Evolutionary conservation across 2,329 filamentous ascomycete species (phyloP).

Genomic region (Leptoxyphium fumago): DNA sequence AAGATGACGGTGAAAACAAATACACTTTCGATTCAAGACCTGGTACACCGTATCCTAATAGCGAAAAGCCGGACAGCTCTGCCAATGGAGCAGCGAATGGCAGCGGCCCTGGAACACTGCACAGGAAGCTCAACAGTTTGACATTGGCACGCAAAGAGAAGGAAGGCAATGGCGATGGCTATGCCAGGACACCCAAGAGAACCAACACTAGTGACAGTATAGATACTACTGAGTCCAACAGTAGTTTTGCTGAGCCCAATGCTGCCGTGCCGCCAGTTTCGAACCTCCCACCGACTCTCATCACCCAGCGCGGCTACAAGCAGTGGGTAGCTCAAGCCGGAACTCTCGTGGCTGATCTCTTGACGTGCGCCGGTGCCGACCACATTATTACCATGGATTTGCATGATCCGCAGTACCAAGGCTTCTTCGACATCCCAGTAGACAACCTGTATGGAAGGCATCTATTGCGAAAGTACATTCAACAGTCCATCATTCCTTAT

Average conservation of each 20-base stretch:
- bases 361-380: slow-evolving; percentile 90
- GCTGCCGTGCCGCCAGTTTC: not conserved
- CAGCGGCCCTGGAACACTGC: slow-evolving; percentile 49
- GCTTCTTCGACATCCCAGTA: slow-evolving; percentile 96
- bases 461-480: slow-evolving; percentile 52
- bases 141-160: slow-evolving; percentile 44
- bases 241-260: not conserved
- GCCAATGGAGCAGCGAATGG: slow-evolving; percentile 39
- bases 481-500: slow-evolving; percentile 70
- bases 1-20: slow-evolving; percentile 34
- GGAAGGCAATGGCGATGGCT: slow-evolving; percentile 24
- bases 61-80: slow-evolving; percentile 41
- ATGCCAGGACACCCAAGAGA: slow-evolving; percentile 1
- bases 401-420: slow-evolving; percentile 91
- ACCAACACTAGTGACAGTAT: slow-evolving; percentile 19
- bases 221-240: slow-evolving; percentile 15
- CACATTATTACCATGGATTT: slow-evolving; percentile 97
- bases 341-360: slow-evolving; percentile 80
- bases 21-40: slow-evolving; percentile 89
- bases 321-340: slow-evolving; percentile 98
- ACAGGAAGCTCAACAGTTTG: slow-evolving; percentile 58
- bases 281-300: slow-evolving; percentile 37
- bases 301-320: slow-evolving; percentile 85
- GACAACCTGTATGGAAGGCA: slow-evolving; percentile 89
- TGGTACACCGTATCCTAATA: slow-evolving; percentile 62